Conservation (phyloP, 164 flowering plant species). For the Nelumbo lutea region DNA sequence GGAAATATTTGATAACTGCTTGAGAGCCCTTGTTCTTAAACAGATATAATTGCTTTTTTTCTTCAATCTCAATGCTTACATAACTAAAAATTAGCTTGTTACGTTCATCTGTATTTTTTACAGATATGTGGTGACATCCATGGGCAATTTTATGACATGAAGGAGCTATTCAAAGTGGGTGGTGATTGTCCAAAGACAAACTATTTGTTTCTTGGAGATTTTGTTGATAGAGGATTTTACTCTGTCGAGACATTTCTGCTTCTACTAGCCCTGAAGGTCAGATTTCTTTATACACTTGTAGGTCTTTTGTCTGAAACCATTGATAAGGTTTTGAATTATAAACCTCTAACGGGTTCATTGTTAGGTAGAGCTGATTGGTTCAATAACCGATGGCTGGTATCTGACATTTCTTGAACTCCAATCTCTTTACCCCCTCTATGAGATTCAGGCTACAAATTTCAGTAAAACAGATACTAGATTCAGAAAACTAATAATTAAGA, state of each 20-base stretch:
- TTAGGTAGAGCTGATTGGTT: not conserved
- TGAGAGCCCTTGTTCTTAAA: not conserved
- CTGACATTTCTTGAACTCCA: not conserved
- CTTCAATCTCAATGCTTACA: not conserved
- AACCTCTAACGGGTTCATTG: not conserved
- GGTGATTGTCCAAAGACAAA: slow-evolving; percentile 99
- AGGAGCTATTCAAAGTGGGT: slow-evolving; percentile 97
- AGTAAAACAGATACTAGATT: no score
- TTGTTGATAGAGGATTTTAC: slow-evolving; percentile 96
- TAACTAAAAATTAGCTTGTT: not conserved
- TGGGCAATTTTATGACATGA: slow-evolving; percentile 98
- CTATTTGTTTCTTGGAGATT: slow-evolving; percentile 95
- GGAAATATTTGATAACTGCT: not conserved
- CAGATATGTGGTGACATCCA: slow-evolving; percentile 99
- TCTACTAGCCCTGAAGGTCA: slow-evolving; percentile 90
- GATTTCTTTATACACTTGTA: not conserved
- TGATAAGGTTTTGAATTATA: not conserved
- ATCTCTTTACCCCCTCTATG: no score
- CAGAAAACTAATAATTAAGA: no score
- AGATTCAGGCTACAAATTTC: not conserved
- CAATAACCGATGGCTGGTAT: not conserved
- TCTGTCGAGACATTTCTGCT: slow-evolving; percentile 97
- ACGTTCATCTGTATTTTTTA: slow-evolving; percentile 1
- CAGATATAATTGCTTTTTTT: not conserved
- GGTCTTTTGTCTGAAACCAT: not conserved